These are phyloP conservation scores for Cetraspora pellucida DNA, from an alignment of 192 early-diverging fungal species.

Conservation along the genomic window DNA sequence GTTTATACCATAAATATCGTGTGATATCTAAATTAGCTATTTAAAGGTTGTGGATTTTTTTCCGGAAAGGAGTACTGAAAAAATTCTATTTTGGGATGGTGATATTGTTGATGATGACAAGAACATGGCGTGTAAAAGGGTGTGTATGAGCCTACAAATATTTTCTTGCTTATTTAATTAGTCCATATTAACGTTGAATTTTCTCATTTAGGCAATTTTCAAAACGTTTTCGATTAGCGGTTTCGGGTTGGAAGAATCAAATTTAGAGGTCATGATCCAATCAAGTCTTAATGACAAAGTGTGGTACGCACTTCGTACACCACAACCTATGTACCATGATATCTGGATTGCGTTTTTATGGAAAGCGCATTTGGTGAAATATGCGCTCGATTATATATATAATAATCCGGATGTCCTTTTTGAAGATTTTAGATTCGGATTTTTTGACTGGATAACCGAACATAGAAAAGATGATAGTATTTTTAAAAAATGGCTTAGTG, in stretches of 20 bases:
- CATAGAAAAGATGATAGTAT: neutral
- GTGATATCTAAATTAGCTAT: neutral
- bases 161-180: neutral
- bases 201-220: neutral
- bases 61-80: neutral
- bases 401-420: neutral
- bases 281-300: neutral
- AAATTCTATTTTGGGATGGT: no score
- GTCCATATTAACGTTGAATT: neutral
- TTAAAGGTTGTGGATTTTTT: neutral
- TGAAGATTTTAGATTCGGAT: neutral
- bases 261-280: neutral
- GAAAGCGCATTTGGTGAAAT: neutral
- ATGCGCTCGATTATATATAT: neutral
- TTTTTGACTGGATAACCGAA: neutral
- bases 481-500: constrained; percentile 20
- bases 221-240: neutral
- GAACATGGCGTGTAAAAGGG: no score
- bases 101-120: no score
- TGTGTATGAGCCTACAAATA: neutral
- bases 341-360: neutral
- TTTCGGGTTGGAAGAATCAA: neutral
- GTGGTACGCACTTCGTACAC: neutral
- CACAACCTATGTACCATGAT: neutral
- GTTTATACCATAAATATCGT: neutral